A percentile compares a stretch with the other conserved stretches of the same genome.
These are phyloP conservation scores for Stygiomarasmius scandens DNA, from an alignment of 1,284 basidiomycete genomes.

Conservation along the genomic window DNA sequence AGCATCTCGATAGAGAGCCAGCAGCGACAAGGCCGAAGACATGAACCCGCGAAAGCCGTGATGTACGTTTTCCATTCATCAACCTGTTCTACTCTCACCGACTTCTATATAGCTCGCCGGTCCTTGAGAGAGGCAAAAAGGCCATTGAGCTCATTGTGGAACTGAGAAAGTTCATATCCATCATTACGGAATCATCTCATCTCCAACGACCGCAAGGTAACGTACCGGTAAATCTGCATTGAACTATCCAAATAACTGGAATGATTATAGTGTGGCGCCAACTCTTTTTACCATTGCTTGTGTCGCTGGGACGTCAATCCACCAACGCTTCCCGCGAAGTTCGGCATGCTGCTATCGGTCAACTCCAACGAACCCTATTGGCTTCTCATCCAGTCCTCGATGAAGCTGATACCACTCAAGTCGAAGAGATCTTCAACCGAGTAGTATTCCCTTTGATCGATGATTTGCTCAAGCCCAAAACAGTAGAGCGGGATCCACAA, in stretches of 20 bases:
- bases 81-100: neutral
- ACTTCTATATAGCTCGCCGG: constrained; percentile 59
- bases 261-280: constrained; percentile 73
- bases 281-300: constrained; percentile 80
- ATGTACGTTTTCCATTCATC: constrained; percentile 45
- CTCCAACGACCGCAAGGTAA: constrained; percentile 55
- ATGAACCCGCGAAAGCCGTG: constrained; percentile 51
- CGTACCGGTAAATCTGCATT: constrained; percentile 1
- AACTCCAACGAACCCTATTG: constrained; percentile 87
- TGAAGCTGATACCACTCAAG: constrained; percentile 58
- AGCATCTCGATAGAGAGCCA: constrained; percentile 62
- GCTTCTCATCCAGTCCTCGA: constrained; percentile 73
- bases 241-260: neutral
- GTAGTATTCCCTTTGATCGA: constrained; percentile 93
- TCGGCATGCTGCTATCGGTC: constrained; percentile 81
- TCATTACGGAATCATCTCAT: constrained; percentile 53
- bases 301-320: constrained; percentile 83
- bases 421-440: constrained; percentile 86
- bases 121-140: constrained; percentile 78
- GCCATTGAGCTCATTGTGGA: constrained; percentile 83
- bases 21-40: constrained; percentile 54
- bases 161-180: constrained; percentile 65
- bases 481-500: constrained; percentile 77
- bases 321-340: constrained; percentile 85
- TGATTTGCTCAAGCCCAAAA: constrained; percentile 86